phyloP scores from a whole-genome alignment of 805 yeast genomes.

The Limtongozyma cylindracea region DNA sequence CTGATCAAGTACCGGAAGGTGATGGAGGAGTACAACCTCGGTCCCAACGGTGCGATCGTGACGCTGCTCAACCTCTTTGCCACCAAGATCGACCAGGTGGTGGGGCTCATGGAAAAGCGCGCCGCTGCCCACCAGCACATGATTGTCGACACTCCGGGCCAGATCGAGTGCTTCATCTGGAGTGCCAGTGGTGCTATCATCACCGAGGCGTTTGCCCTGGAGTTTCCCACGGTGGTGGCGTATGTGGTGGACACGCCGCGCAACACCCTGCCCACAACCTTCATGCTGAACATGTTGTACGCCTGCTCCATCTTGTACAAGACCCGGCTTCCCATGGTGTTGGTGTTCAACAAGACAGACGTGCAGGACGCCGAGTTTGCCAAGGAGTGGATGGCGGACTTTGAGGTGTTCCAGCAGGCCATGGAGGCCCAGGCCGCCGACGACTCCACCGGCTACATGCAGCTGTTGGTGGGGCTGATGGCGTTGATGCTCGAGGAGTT shows the following conservation, averaged over 20 bases:
- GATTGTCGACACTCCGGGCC: slow-evolving; percentile 94
- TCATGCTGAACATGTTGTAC: slow-evolving; percentile 93
- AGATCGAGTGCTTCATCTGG: slow-evolving; percentile 97
- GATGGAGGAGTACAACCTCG: slow-evolving; percentile 84
- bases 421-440: too few species aligned
- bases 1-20: slow-evolving; percentile 88
- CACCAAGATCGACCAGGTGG: slow-evolving; percentile 91
- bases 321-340: slow-evolving; percentile 88
- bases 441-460: slow-evolving; percentile 79
- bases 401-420: slow-evolving; percentile 73
- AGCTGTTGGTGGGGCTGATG: slow-evolving; percentile 83
- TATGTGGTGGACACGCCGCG: slow-evolving; percentile 94
- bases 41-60: slow-evolving; percentile 97
- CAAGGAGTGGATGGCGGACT: slow-evolving; percentile 92
- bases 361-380: slow-evolving; percentile 70
- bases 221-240: slow-evolving; percentile 89
- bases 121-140: slow-evolving; percentile 32
- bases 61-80: slow-evolving; percentile 80
- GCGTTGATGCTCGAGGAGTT: slow-evolving; percentile 90
- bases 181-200: slow-evolving; percentile 92
- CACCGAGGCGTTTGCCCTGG: slow-evolving; percentile 88
- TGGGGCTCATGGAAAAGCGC: slow-evolving; percentile 62
- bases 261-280: slow-evolving; percentile 82
- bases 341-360: slow-evolving; percentile 91
- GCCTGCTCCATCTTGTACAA: slow-evolving; percentile 94